Evolutionary conservation across 805 yeast genomes (phyloP).

Genomic region (Candida namnaoensis): DNA sequence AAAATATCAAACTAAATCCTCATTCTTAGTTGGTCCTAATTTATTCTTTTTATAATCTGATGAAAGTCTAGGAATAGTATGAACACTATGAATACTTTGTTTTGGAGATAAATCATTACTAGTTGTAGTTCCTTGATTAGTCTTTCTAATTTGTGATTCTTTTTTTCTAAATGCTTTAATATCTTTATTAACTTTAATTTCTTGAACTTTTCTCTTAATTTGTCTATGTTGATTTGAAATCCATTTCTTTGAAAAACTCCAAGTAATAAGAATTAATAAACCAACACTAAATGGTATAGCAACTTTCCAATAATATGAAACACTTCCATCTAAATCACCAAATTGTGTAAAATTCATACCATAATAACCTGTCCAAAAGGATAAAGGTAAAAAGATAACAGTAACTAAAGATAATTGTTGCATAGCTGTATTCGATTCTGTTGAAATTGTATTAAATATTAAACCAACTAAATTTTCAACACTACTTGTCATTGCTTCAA

Average conservation of each 20-base stretch:
- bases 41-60: too few species aligned
- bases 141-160: neutral
- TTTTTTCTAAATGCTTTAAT: neutral
- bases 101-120: too few species aligned
- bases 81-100: too few species aligned
- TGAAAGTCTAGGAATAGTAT: too few species aligned
- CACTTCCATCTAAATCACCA: slow-evolving; percentile 23
- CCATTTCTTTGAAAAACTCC: slow-evolving; percentile 9
- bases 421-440: slow-evolving; percentile 47
- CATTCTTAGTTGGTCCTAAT: too few species aligned
- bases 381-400: slow-evolving; percentile 48
- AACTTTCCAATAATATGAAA: slow-evolving; percentile 19
- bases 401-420: slow-evolving; percentile 44
- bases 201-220: slow-evolving; percentile 1
- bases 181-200: neutral
- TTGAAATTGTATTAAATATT: slow-evolving; percentile 49
- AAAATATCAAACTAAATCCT: too few species aligned
- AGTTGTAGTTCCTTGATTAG: too few species aligned
- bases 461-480: slow-evolving; percentile 42
- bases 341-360: slow-evolving; percentile 35
- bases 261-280: slow-evolving; percentile 26
- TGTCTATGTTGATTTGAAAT: neutral
- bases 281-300: slow-evolving; percentile 29
- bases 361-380: slow-evolving; percentile 54
- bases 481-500: slow-evolving; percentile 43